Evolutionary conservation across 1,284 basidiomycete species (phyloP).

Genomic region (Dichomitus squalens): DNA sequence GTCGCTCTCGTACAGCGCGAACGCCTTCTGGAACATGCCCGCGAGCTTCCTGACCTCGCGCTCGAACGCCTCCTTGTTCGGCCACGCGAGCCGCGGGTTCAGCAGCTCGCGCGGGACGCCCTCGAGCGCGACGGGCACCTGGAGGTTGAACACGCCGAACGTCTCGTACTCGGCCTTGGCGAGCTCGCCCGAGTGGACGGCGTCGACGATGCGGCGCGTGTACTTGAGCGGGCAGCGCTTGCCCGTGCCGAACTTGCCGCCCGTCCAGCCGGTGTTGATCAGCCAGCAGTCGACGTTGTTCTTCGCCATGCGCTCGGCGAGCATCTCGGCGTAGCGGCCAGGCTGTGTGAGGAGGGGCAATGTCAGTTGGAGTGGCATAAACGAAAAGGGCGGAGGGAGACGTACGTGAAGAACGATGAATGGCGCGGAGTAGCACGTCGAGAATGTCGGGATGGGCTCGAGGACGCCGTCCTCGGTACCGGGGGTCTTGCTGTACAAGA

Average conservation of each 20-base stretch:
- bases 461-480: slow-evolving; percentile 98
- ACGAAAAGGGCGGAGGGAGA: slow-evolving; percentile 12
- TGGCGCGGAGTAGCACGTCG: slow-evolving; percentile 97
- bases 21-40: slow-evolving; percentile 92
- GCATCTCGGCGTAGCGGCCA: slow-evolving; percentile 94
- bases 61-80: slow-evolving; percentile 84
- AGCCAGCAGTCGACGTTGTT: slow-evolving; percentile 96
- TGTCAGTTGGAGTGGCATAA: background rate
- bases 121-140: slow-evolving; percentile 79
- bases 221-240: slow-evolving; percentile 95
- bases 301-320: slow-evolving; percentile 93
- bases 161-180: slow-evolving; percentile 86
- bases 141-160: slow-evolving; percentile 80
- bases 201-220: slow-evolving; percentile 95
- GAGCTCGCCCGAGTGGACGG: slow-evolving; percentile 94
- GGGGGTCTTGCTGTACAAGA: slow-evolving; percentile 74
- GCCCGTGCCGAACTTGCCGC: slow-evolving; percentile 90
- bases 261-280: slow-evolving; percentile 99
- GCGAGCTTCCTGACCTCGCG: slow-evolving; percentile 85
- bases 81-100: slow-evolving; percentile 86
- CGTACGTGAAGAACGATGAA: slow-evolving; percentile 95
- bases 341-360: slow-evolving; percentile 61
- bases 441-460: slow-evolving; percentile 99
- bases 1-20: slow-evolving; percentile 86
- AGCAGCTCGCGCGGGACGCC: slow-evolving; percentile 89